Base-by-base conservation (phyloP, 257 asterid species). In the Penstemon eatonii region DNA sequence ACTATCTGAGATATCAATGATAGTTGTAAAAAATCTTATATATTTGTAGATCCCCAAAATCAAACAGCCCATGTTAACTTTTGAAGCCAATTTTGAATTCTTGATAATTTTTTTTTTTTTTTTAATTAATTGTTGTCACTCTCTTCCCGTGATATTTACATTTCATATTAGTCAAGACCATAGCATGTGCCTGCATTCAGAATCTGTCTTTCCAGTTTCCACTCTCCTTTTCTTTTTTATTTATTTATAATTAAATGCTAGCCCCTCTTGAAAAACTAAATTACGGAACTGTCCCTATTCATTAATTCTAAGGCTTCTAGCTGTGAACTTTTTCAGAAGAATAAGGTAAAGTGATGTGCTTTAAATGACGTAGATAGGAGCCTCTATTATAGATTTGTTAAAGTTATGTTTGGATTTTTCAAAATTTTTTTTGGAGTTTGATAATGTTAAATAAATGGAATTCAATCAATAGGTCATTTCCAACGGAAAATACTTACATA, bases 61-160 rank as follows among this genome's bases (percentile, higher is more conserved):
- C 61, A 47, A 50, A 60, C 72, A 76, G 46, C 82, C 85, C 85
- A 74, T 51, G 72, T 78, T 75, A 55, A 73, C 69, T 81, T 73
- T 45, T 53, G 13, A 63, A 67, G 47, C 18, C 47, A 66, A 15
- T 72, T 61, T 66, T 47, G 12, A 5, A 60, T 60, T 44, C 4
- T 62, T 43, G 52, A 55, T 7, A 56, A 67, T 52, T 56, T 46
- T 8, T 1, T 42, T 46, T 10, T 18, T n/a, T 66, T 2, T 4
- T 8, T 15, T 3, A 10, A 13, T 49, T 49, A 49, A 49, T 49
- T 49, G 0, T 11, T 47, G 6, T 49, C 63, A 75, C 50, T 63
- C 54, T 50, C 69, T 33, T 60, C 67, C 15, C 53, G 45, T 65
- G 69, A 65, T 64, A 19, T 33, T 19, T 25, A 56, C 42, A 60